phyloP scores from a whole-genome alignment of 306 rosid species.

The Sophora flavescens region DNA sequence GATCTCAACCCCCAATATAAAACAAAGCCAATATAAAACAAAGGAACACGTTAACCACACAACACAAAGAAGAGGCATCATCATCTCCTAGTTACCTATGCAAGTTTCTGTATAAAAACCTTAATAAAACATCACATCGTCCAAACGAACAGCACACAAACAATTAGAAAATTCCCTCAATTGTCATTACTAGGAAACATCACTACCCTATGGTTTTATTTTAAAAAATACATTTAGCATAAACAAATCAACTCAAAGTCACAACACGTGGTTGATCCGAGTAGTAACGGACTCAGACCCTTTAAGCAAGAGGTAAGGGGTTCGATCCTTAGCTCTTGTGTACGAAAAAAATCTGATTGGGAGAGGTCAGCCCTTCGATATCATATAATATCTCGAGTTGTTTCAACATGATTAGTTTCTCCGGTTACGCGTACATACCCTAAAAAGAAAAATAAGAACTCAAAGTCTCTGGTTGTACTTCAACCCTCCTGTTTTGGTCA shows the following conservation, averaged over 20 bases:
- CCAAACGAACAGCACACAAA: slow-evolving; percentile 80
- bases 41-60: slow-evolving; percentile 59
- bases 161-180: slow-evolving; percentile 71
- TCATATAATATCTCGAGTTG: no score
- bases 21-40: slow-evolving; percentile 52
- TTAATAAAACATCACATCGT: slow-evolving; percentile 72
- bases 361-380: no score
- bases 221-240: slow-evolving; percentile 14
- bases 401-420: no score
- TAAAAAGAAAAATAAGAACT: no score
- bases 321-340: no score
- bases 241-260: slow-evolving; percentile 13
- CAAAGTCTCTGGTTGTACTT: slow-evolving; percentile 41
- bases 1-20: slow-evolving; percentile 49
- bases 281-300: no score
- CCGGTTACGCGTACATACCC: no score
- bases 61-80: slow-evolving; percentile 60
- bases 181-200: slow-evolving; percentile 59
- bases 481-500: slow-evolving; percentile 56
- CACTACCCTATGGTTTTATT: slow-evolving; percentile 49
- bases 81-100: slow-evolving; percentile 55
- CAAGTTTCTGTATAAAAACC: slow-evolving; percentile 38
- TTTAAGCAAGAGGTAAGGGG: no score
- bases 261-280: no score
- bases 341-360: no score